phyloP scores from a whole-genome alignment of 768 basidiomycete species.

The Pholiota microspora region DNA sequence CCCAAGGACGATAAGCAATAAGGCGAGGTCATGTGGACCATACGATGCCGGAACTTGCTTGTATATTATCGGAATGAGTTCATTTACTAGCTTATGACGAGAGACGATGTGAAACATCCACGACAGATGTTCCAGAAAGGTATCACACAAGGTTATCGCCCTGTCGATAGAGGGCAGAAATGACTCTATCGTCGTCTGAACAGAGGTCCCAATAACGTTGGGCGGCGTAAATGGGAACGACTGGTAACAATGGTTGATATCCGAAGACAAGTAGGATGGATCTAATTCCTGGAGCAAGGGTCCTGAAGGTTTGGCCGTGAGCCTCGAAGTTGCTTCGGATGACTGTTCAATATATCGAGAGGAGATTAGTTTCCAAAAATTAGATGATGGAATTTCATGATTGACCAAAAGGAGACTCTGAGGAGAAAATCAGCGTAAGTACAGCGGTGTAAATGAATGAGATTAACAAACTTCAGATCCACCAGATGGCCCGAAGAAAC shows the following conservation, averaged over 20 bases:
- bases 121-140: conserved; percentile 45
- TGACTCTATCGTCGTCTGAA: conserved; percentile 40
- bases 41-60: conserved; percentile 32
- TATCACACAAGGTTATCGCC: conserved; percentile 42
- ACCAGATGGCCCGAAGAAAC: conserved; percentile 47
- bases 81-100: conserved; percentile 40
- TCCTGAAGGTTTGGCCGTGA: conserved; percentile 3
- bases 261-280: conserved; percentile 41
- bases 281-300: conserved; percentile 36
- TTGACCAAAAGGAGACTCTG: conserved; percentile 42
- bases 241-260: conserved; percentile 39
- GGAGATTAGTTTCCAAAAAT: conserved; percentile 4
- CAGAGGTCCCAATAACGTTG: conserved; percentile 28
- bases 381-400: neutral
- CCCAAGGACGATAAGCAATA: conserved; percentile 44
- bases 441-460: conserved; percentile 4
- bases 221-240: conserved; percentile 45
- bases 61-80: conserved; percentile 47
- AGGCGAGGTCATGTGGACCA: conserved; percentile 49
- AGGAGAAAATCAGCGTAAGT: neutral
- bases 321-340: conserved; percentile 1
- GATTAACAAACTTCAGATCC: conserved; percentile 43
- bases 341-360: neutral
- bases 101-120: conserved; percentile 53
- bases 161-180: conserved; percentile 43